Conservation (phyloP, 192 early-diverging fungal genomes). For the Pilaira anomala region DNA sequence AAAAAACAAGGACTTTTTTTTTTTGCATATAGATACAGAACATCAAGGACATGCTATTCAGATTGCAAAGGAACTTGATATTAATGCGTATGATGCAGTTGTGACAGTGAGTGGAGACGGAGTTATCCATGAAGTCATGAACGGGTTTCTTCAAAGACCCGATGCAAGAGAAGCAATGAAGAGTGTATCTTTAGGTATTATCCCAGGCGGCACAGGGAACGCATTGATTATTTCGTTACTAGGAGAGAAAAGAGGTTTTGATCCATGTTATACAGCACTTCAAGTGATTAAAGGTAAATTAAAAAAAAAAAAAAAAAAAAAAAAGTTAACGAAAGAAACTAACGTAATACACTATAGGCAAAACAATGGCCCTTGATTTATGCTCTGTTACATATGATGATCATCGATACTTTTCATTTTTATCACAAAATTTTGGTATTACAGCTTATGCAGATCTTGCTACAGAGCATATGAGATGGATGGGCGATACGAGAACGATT, state of each 20-base stretch:
- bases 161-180: slow-evolving; percentile 56
- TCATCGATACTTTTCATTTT: slow-evolving; percentile 49
- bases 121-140: slow-evolving; percentile 75
- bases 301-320: neutral
- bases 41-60: slow-evolving; percentile 58
- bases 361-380: slow-evolving; percentile 48
- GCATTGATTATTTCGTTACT: slow-evolving; percentile 46
- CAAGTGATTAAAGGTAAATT: slow-evolving; percentile 41
- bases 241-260: slow-evolving; percentile 45
- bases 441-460: slow-evolving; percentile 55
- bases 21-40: slow-evolving; percentile 51
- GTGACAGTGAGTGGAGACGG: slow-evolving; percentile 78
- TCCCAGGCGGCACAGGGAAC: slow-evolving; percentile 63
- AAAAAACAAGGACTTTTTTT: neutral
- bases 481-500: slow-evolving; percentile 49
- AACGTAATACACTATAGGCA: neutral
- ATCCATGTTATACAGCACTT: slow-evolving; percentile 32
- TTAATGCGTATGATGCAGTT: slow-evolving; percentile 54
- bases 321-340: neutral
- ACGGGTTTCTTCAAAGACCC: slow-evolving; percentile 70
- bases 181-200: slow-evolving; percentile 58
- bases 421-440: slow-evolving; percentile 54
- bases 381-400: slow-evolving; percentile 53
- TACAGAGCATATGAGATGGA: slow-evolving; percentile 55
- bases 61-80: slow-evolving; percentile 55